phyloP scores from a whole-genome alignment of 2,329 filamentous ascomycete genomes.

The Colletotrichum simmondsii region DNA sequence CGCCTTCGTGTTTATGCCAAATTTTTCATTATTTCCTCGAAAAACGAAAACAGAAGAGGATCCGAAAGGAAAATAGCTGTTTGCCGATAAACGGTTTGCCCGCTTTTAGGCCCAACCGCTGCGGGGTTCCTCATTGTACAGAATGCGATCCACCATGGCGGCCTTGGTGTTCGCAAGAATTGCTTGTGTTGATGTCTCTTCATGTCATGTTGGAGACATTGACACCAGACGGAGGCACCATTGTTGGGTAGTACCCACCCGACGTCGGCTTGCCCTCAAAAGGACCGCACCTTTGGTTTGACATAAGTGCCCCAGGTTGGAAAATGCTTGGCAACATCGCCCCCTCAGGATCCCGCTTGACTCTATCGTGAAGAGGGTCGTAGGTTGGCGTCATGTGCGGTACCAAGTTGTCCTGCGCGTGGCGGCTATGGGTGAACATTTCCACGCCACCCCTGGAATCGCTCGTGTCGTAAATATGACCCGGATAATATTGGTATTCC shows the following conservation, averaged over 20 bases:
- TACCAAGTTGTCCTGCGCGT: conserved; percentile 46
- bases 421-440: conserved; percentile 55
- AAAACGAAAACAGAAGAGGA: background rate
- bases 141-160: background rate
- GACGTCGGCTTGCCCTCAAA: conserved; percentile 66
- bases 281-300: conserved; percentile 55
- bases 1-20: conserved; percentile 12
- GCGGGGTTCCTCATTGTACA: background rate
- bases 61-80: background rate
- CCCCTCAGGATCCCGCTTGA: conserved; percentile 62
- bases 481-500: conserved; percentile 66
- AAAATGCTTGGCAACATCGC: conserved; percentile 58
- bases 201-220: conserved; percentile 49
- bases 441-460: conserved; percentile 54
- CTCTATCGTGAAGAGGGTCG: conserved; percentile 43
- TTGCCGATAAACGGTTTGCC: background rate
- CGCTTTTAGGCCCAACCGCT: background rate
- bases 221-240: conserved; percentile 59
- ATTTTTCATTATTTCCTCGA: conserved; percentile 2
- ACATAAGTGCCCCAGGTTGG: conserved; percentile 52
- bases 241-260: conserved; percentile 63
- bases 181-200: background rate
- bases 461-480: conserved; percentile 60
- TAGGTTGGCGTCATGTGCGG: conserved; percentile 44
- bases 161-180: conserved; percentile 18